A percentile compares a stretch with the other conserved stretches of the same genome.
Evolutionary conservation across 441 rosid species (phyloP).

Genomic region (Erodium trifolium): DNA sequence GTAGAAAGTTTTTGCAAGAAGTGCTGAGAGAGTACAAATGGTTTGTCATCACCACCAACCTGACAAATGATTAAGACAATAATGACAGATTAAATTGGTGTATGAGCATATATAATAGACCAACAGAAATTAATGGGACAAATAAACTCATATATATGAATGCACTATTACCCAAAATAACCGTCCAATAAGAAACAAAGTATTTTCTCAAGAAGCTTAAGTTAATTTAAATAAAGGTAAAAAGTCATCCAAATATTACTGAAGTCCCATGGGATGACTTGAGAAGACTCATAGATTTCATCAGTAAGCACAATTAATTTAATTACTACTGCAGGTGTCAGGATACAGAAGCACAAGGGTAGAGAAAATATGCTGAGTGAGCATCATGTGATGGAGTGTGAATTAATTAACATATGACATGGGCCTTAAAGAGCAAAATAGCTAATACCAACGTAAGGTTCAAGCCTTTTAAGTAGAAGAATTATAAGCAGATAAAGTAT

Average conservation of each 20-base stretch:
- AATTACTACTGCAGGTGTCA: not conserved
- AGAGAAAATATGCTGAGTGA: not conserved
- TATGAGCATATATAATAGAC: not conserved
- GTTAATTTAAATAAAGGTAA: not conserved
- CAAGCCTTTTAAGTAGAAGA: not conserved
- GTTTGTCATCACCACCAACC: constrained; percentile 91
- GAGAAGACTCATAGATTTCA: not conserved
- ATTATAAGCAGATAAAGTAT: not conserved
- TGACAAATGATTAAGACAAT: constrained; percentile 33
- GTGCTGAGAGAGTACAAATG: constrained; percentile 70
- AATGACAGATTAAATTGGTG: constrained; percentile 13
- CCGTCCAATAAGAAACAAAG: not conserved
- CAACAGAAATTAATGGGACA: not conserved
- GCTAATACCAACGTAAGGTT: not conserved
- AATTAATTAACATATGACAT: not conserved
- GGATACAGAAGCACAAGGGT: not conserved
- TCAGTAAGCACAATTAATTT: not conserved
- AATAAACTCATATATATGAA: not conserved
- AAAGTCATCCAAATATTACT: not conserved
- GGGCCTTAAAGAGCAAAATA: not conserved
- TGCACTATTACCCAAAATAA: not conserved
- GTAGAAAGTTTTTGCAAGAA: constrained; percentile 69
- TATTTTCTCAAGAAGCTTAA: not conserved
- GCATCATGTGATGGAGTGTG: not conserved
- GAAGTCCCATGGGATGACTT: not conserved